Evolutionary conservation across 2,329 filamentous ascomycete genomes (phyloP), one percentile per base, ranked within the genome.

Genomic region (Cercospora beticola): DNA sequence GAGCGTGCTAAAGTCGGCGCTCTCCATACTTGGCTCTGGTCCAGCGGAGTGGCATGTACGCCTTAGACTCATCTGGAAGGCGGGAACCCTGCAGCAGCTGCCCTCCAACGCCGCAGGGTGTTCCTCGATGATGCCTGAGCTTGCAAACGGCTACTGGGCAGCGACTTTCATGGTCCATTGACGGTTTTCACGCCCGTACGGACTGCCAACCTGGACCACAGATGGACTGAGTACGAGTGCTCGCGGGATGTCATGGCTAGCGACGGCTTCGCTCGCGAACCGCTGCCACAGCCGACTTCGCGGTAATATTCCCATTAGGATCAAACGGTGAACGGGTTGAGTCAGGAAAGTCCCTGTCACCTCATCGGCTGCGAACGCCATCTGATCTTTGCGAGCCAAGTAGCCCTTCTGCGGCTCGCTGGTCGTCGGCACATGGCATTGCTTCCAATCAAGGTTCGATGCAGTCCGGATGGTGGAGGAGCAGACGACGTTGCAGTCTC

Each of bases 1-100:
- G 59, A 60, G 31, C 33, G 23, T 33, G 52, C 64, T 30, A 60
- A 49, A 64, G 63, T 62, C 52, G 59, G 62, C 64, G 63, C 36
- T 62, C 36, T 43, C 56, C 33, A 61, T 36, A 31, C 49, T 23
- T 49, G 43, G 43, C 43, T 49, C 21, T 12, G 9, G 18, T 23
- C 18, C 43, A 49, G 43, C 43, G 43, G 43, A 12, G 18, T 49
- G 43, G 18, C 43, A 12, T 49, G 8, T 12, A 12, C 43, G 43
- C 43, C 62, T 33, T 61, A 31, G 36, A 57, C 40, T 52, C 43
- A 16, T 49, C 43, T 21, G 43, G 43, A 49, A 49, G 43, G 43
- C 43, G 43, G 43, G n/a, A 49, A 49, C 43, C 43, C 43, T 49
- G 43, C 43, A 49, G n/a, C n/a, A 8, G 43, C 18, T 10, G n/a